These are phyloP conservation scores for Hyphochytrium catenoides DNA, from an alignment of 352 stramenopile species.

Conservation along the genomic window DNA sequence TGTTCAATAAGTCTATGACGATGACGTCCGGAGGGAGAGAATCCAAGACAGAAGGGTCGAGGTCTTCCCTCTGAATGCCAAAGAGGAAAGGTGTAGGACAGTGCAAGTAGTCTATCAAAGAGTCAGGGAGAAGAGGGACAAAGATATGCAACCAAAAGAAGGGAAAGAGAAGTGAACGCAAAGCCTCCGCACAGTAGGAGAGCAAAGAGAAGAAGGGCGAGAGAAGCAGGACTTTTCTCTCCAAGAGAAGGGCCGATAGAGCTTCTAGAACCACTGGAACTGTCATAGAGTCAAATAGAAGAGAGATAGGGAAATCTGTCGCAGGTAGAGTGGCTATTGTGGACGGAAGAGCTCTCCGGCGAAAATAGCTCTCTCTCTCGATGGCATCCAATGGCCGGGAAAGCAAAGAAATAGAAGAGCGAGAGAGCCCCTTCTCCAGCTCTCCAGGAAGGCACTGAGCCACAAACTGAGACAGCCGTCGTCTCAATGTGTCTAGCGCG, in stretches of 20 bases:
- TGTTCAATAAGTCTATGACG: slow-evolving; percentile 4
- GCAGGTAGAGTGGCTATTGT: too few species aligned
- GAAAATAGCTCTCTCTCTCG: too few species aligned
- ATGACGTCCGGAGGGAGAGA: slow-evolving; percentile 4
- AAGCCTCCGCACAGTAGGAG: slow-evolving; percentile 44
- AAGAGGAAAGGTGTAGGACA: slow-evolving; percentile 68
- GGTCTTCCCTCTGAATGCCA: slow-evolving; percentile 24
- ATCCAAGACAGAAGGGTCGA: slow-evolving; percentile 1
- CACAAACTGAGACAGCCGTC: too few species aligned
- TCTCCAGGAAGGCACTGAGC: too few species aligned
- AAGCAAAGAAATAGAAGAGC: too few species aligned
- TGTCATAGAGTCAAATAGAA: too few species aligned
- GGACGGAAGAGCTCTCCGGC: too few species aligned
- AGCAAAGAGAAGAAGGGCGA: slow-evolving; percentile 50
- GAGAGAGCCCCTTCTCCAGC: too few species aligned
- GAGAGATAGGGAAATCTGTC: too few species aligned
- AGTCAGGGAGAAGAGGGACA: slow-evolving; percentile 47
- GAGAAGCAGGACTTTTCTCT: slow-evolving; percentile 60
- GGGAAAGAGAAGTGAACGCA: slow-evolving; percentile 52
- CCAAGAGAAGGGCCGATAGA: slow-evolving; percentile 41
- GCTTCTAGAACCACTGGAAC: too few species aligned
- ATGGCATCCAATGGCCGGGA: too few species aligned
- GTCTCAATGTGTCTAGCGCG: too few species aligned
- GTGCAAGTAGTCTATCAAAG: slow-evolving; percentile 58
- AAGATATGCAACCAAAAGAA: slow-evolving; percentile 73